These are phyloP conservation scores for Huntiella savannae DNA, from an alignment of 2,329 filamentous ascomycete species.

Conservation along the genomic window DNA sequence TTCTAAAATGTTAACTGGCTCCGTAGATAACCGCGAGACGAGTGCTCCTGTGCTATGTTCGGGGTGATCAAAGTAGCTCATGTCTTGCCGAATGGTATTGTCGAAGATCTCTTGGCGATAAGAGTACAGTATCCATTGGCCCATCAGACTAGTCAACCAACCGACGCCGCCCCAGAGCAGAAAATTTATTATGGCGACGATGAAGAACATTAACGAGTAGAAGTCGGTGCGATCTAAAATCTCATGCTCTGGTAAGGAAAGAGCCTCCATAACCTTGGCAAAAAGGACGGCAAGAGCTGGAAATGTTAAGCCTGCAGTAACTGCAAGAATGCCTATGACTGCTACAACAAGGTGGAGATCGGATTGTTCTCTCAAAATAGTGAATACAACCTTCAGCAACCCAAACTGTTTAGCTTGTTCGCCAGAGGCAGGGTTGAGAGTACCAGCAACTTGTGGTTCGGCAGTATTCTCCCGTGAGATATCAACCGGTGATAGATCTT, in stretches of 20 bases:
- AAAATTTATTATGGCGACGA: conserved; percentile 28
- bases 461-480: neutral
- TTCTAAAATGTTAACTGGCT: conserved; percentile 30
- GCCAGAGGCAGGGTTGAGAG: neutral
- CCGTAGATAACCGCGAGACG: conserved; percentile 20
- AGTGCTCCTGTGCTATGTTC: conserved; percentile 22
- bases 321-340: neutral
- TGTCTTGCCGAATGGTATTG: conserved; percentile 35
- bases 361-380: conserved; percentile 4
- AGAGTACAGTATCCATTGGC: conserved; percentile 19
- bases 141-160: conserved; percentile 20
- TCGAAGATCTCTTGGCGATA: conserved; percentile 26
- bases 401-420: neutral
- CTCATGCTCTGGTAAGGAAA: conserved; percentile 15
- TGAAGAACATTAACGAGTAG: conserved; percentile 36
- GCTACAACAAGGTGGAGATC: neutral
- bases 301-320: conserved; percentile 18
- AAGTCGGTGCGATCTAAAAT: conserved; percentile 26
- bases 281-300: conserved; percentile 27
- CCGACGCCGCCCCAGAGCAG: conserved; percentile 24
- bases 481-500: neutral
- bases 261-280: conserved; percentile 22
- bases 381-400: neutral
- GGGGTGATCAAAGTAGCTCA: conserved; percentile 25
- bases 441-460: neutral